phyloP scores from a whole-genome alignment of 2,329 filamentous ascomycete species.

The Colletotrichum gigasporum region DNA sequence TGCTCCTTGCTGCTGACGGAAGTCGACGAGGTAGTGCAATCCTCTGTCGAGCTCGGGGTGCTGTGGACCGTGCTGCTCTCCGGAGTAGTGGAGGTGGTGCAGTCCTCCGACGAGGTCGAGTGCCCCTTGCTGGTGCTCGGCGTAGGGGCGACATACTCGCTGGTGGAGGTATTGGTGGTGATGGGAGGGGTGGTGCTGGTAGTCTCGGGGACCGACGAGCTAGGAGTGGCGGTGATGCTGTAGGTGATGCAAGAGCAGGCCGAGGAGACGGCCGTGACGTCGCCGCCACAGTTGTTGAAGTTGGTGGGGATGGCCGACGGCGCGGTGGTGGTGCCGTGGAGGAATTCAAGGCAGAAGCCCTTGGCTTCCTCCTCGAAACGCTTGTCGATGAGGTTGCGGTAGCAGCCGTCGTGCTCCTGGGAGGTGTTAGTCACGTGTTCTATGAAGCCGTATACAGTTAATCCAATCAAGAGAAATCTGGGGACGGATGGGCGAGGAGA shows the following conservation, averaged over 20 bases:
- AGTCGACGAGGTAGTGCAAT: not conserved
- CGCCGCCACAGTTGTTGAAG: slow-evolving; percentile 41
- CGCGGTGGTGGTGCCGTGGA: slow-evolving; percentile 41
- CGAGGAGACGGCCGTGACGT: slow-evolving; percentile 38
- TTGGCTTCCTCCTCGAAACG: slow-evolving; percentile 41
- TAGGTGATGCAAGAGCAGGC: slow-evolving; percentile 50
- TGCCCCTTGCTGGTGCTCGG: slow-evolving; percentile 7
- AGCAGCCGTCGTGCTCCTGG: slow-evolving; percentile 45
- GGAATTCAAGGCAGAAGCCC: slow-evolving; percentile 44
- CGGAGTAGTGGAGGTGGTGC: not conserved
- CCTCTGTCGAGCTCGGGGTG: not conserved
- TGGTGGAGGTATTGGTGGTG: slow-evolving; percentile 6
- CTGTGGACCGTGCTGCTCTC: not conserved
- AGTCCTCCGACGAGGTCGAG: slow-evolving; percentile 2
- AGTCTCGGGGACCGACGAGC: slow-evolving; percentile 4
- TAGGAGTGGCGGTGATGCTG: slow-evolving; percentile 22
- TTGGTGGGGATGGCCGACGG: slow-evolving; percentile 40
- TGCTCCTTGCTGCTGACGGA: slow-evolving; percentile 7
- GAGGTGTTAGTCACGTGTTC: not conserved
- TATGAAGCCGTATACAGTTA: not conserved
- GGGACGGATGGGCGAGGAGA: not conserved
- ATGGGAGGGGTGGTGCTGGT: not conserved
- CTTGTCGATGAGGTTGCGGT: slow-evolving; percentile 44
- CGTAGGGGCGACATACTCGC: not conserved
- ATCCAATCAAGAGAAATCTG: no score